These are phyloP conservation scores for Fennellomyces sp. DNA, from an alignment of 371 early-diverging fungal species.

Conservation along the genomic window DNA sequence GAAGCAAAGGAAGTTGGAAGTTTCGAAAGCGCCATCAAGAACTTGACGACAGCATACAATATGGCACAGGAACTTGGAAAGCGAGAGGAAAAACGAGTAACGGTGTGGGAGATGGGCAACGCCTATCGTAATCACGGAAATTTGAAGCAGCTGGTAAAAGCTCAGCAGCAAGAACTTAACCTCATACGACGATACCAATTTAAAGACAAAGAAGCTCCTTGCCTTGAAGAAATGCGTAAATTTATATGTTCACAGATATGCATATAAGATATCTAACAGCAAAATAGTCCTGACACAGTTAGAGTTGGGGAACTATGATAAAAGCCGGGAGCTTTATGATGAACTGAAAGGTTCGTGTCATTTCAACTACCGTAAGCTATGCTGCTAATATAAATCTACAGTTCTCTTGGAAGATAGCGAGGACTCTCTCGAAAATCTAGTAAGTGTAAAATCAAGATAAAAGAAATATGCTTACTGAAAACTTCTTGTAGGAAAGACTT, in stretches of 20 bases:
- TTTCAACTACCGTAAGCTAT: too few species aligned
- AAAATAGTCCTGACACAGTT: slow-evolving; percentile 21
- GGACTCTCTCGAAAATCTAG: neutral
- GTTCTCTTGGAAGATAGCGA: neutral
- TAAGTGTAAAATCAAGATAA: too few species aligned
- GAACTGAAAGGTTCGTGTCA: slow-evolving; percentile 14
- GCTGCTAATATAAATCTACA: neutral
- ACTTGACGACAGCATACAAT: slow-evolving; percentile 21
- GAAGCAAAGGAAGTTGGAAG: slow-evolving; percentile 20
- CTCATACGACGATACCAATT: slow-evolving; percentile 16
- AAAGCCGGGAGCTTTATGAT: slow-evolving; percentile 8
- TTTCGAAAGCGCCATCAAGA: slow-evolving; percentile 7
- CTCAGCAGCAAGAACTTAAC: slow-evolving; percentile 28
- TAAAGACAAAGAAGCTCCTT: slow-evolving; percentile 24
- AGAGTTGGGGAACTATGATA: slow-evolving; percentile 15
- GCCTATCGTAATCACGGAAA: slow-evolving; percentile 15
- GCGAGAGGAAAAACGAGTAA: slow-evolving; percentile 18
- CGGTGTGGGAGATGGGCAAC: slow-evolving; percentile 45
- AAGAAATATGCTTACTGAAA: too few species aligned
- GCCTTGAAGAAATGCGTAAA: slow-evolving; percentile 35
- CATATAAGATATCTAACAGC: neutral
- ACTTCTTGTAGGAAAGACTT: too few species aligned
- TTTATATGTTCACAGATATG: neutral
- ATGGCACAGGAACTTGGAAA: slow-evolving; percentile 20
- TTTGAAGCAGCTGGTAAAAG: slow-evolving; percentile 18